Conservation (phyloP, 495 filamentous ascomycete species). For the Rostrohypoxylon terebratum region DNA sequence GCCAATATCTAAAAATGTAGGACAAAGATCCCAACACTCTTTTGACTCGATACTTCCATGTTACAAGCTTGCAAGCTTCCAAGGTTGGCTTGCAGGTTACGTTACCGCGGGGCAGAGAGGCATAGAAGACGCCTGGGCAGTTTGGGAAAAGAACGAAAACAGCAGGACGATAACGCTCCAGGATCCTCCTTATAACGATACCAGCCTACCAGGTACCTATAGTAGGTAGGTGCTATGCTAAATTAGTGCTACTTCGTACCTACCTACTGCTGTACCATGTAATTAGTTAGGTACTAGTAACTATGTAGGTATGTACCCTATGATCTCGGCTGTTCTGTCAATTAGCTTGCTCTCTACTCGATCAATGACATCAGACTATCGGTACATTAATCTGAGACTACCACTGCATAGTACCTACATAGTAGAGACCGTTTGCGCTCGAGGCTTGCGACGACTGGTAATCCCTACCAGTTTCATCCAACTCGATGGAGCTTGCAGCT, state of each 20-base stretch:
- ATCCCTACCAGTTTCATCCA: slow-evolving; percentile 30
- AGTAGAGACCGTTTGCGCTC: slow-evolving; percentile 24
- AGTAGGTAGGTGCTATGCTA: too few species aligned
- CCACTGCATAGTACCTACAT: not conserved
- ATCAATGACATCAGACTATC: slow-evolving; percentile 46
- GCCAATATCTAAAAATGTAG: not conserved
- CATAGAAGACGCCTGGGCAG: not conserved
- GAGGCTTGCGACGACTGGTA: slow-evolving; percentile 14
- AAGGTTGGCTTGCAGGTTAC: not conserved
- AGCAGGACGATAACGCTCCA: slow-evolving; percentile 6
- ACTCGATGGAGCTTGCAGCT: slow-evolving; percentile 21
- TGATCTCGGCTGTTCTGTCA: slow-evolving; percentile 29
- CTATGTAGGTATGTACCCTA: not conserved
- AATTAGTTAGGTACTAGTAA: too few species aligned
- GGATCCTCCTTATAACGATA: not conserved
- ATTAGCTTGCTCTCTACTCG: slow-evolving; percentile 20
- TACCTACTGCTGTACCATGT: too few species aligned
- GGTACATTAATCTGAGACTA: slow-evolving; percentile 26
- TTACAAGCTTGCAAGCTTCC: not conserved
- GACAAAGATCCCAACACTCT: slow-evolving; percentile 11
- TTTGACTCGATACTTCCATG: not conserved
- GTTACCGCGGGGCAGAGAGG: not conserved
- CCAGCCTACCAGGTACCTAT: too few species aligned
- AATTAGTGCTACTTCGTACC: too few species aligned
- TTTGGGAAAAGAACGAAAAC: slow-evolving; percentile 28